Conservation (phyloP, 2,329 filamentous ascomycete genomes). For the Colletotrichum sp. region DNA sequence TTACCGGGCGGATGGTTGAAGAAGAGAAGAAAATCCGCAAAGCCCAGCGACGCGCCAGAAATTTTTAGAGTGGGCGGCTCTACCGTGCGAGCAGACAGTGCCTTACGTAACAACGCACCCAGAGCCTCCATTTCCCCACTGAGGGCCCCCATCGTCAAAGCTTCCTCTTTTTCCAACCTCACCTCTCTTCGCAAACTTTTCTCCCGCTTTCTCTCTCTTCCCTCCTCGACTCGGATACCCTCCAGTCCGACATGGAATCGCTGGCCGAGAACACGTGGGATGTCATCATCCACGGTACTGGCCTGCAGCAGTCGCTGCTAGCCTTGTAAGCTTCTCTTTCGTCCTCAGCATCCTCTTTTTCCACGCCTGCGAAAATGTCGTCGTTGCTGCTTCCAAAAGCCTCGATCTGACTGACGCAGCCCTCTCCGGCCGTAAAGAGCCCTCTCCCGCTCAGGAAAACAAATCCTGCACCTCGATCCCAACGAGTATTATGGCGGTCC, state of each 20-base stretch:
- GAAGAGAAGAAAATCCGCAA: slow-evolving; percentile 31
- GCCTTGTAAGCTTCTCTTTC: slow-evolving; percentile 66
- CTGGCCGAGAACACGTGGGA: slow-evolving; percentile 79
- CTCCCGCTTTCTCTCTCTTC: not conserved
- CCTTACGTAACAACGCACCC: not conserved
- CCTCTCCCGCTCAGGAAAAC: slow-evolving; percentile 90
- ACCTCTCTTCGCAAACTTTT: slow-evolving; percentile 16
- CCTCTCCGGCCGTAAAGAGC: slow-evolving; percentile 66
- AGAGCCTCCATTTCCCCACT: slow-evolving; percentile 14
- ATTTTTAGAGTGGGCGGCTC: slow-evolving; percentile 1
- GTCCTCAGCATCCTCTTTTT: slow-evolving; percentile 30
- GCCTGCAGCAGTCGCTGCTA: slow-evolving; percentile 78
- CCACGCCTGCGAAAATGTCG: not conserved
- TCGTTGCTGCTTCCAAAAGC: slow-evolving; percentile 22
- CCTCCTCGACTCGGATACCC: not conserved
- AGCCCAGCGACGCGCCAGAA: not conserved
- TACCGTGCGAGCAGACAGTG: slow-evolving; percentile 21
- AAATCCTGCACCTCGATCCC: slow-evolving; percentile 85
- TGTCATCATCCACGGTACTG: slow-evolving; percentile 79
- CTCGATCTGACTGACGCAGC: slow-evolving; percentile 76
- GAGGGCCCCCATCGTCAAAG: slow-evolving; percentile 16
- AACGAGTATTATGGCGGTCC: slow-evolving; percentile 88
- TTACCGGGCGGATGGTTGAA: slow-evolving; percentile 44
- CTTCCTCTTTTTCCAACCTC: slow-evolving; percentile 21
- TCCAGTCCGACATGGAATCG: slow-evolving; percentile 66